phyloP scores from a whole-genome alignment of 192 early-diverging fungal genomes.

The Coemansia sp. region DNA sequence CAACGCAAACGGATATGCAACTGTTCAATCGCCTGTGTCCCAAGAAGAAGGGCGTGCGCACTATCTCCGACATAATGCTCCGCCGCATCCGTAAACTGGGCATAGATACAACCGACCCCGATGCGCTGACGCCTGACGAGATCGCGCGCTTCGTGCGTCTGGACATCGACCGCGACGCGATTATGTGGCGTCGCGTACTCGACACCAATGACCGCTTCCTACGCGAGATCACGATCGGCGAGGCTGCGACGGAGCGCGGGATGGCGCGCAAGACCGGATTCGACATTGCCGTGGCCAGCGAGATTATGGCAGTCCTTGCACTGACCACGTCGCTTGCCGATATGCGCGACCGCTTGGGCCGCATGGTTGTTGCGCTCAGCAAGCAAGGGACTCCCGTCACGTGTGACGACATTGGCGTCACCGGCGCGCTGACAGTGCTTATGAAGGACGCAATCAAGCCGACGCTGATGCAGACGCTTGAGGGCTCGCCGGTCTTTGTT shows the following conservation, averaged over 20 bases:
- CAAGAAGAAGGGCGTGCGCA: slow-evolving; percentile 78
- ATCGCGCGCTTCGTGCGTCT: slow-evolving; percentile 78
- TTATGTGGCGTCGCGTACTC: slow-evolving; percentile 95
- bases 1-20: slow-evolving; percentile 66
- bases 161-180: slow-evolving; percentile 92
- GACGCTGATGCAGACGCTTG: slow-evolving; percentile 99
- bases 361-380: slow-evolving; percentile 92
- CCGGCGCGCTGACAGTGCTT: slow-evolving; percentile 93
- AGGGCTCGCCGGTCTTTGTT: slow-evolving; percentile 97
- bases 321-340: slow-evolving; percentile 86
- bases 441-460: slow-evolving; percentile 99
- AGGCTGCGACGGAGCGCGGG: slow-evolving; percentile 85
- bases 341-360: slow-evolving; percentile 89
- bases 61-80: slow-evolving; percentile 83
- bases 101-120: slow-evolving; percentile 78
- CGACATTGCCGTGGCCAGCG: slow-evolving; percentile 97
- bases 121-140: slow-evolving; percentile 77
- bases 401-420: slow-evolving; percentile 92
- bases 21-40: slow-evolving; percentile 90
- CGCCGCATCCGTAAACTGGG: slow-evolving; percentile 75
- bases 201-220: slow-evolving; percentile 98
- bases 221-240: slow-evolving; percentile 87
- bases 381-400: slow-evolving; percentile 82
- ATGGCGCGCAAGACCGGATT: slow-evolving; percentile 88
- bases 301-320: slow-evolving; percentile 97